Evolutionary conservation across 176 grass and related monocot species (phyloP).

Genomic region (Eremochloa ophiuroides): DNA sequence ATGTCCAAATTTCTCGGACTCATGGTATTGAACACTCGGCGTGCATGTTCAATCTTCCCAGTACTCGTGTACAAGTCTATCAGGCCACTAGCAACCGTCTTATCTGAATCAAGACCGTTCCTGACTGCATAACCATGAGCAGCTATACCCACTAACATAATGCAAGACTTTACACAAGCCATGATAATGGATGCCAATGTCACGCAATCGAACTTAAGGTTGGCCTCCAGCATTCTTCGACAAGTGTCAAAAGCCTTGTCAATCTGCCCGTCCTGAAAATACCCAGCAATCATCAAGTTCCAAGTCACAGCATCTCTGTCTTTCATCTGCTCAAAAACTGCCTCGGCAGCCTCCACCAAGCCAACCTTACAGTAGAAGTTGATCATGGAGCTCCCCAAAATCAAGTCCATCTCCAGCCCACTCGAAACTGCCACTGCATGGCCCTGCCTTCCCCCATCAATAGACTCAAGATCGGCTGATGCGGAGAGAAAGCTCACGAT

Average conservation of each 20-base stretch:
- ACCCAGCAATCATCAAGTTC: constrained; percentile 77
- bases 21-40: constrained; percentile 36
- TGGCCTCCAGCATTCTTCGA: constrained; percentile 45
- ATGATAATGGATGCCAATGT: constrained; percentile 56
- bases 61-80: constrained; percentile 60
- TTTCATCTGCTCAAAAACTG: constrained; percentile 59
- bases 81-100: constrained; percentile 42
- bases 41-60: constrained; percentile 42
- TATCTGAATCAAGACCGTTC: constrained; percentile 45
- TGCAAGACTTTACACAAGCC: constrained; percentile 48
- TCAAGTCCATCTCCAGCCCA: constrained; percentile 49
- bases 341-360: constrained; percentile 46
- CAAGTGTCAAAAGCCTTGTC: constrained; percentile 43
- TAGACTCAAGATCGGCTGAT: constrained; percentile 30
- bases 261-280: constrained; percentile 41
- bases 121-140: constrained; percentile 65
- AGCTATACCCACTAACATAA: constrained; percentile 42
- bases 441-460: constrained; percentile 58
- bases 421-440: constrained; percentile 51
- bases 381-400: constrained; percentile 62
- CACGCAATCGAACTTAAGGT: constrained; percentile 53
- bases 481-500: constrained; percentile 50
- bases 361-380: constrained; percentile 69
- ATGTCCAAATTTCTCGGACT: constrained; percentile 39
- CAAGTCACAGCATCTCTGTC: constrained; percentile 54